Percentiles rank a stretch among this genome's conserved stretches.
Evolutionary conservation across 805 yeast species (phyloP).

Genomic region (Komagataella pastoris): DNA sequence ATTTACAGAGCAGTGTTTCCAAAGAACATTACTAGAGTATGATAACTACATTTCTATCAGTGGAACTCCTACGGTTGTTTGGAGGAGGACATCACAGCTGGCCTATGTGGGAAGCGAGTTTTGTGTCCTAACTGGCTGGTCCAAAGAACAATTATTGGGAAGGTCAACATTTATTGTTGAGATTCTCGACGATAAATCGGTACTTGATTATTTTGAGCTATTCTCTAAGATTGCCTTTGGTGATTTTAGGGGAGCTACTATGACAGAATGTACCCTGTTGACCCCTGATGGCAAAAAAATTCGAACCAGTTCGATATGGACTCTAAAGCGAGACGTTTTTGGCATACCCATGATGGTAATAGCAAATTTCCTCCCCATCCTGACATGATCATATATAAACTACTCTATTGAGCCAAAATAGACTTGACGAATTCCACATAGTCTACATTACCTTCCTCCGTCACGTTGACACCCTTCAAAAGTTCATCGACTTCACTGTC

Average conservation of each 20-base stretch:
- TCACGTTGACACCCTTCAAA: constrained; percentile 87
- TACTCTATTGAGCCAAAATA: constrained; percentile 65
- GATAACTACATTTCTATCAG: constrained; percentile 71
- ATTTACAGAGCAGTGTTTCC: constrained; percentile 94
- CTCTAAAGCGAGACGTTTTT: constrained; percentile 86
- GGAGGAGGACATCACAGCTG: constrained; percentile 93
- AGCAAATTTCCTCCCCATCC: constrained; percentile 81
- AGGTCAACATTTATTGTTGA: constrained; percentile 68
- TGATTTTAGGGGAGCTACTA: constrained; percentile 79
- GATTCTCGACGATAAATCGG: constrained; percentile 77
- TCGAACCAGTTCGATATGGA: constrained; percentile 80
- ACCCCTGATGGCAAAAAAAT: constrained; percentile 43
- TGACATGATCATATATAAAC: constrained; percentile 15
- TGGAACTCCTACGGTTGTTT: constrained; percentile 90
- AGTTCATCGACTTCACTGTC: constrained; percentile 93
- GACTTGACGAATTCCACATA: constrained; percentile 91
- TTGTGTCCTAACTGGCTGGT: constrained; percentile 85
- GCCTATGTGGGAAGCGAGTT: constrained; percentile 95
- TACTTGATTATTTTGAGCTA: constrained; percentile 75
- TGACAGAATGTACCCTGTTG: constrained; percentile 72
- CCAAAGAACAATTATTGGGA: constrained; percentile 49
- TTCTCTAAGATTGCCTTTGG: constrained; percentile 83
- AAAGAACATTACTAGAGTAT: constrained; percentile 79
- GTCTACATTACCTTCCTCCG: constrained; percentile 89
- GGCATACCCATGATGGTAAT: constrained; percentile 96